Conservation (phyloP, 2,329 filamentous ascomycete species). For the Ceratocystis cacaofunesta region DNA sequence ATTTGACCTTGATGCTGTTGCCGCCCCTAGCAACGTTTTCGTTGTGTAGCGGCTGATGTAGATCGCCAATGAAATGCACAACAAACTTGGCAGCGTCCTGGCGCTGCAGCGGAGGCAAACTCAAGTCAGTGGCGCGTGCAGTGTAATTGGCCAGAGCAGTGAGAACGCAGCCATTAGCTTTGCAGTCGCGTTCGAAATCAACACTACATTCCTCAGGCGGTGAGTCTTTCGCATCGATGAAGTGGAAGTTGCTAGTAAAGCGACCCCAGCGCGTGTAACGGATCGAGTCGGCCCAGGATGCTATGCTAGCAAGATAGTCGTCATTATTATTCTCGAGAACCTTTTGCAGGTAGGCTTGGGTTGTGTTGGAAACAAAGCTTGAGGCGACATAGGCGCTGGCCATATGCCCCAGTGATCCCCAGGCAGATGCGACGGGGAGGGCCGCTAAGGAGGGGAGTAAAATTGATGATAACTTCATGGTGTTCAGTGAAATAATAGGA, state of each 20-base stretch:
- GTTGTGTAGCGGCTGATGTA: constrained; percentile 53
- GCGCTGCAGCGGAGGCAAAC: constrained; percentile 32
- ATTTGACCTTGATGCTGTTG: constrained; percentile 52
- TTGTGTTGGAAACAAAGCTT: constrained; percentile 42
- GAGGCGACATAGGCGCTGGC: constrained; percentile 49
- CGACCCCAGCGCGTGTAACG: constrained; percentile 48
- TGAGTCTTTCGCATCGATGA: constrained; percentile 51
- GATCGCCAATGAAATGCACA: constrained; percentile 54
- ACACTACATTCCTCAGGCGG: constrained; percentile 44
- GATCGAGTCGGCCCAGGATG: constrained; percentile 53
- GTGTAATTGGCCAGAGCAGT: constrained; percentile 47
- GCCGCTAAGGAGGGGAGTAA: constrained; percentile 23
- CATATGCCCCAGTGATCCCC: constrained; percentile 46
- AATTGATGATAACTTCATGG: constrained; percentile 26
- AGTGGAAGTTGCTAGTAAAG: constrained; percentile 50
- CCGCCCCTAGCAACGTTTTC: constrained; percentile 51
- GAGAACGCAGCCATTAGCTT: constrained; percentile 46
- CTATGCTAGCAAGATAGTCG: constrained; percentile 47
- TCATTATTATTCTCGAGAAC: constrained; percentile 39
- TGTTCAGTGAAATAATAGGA: not conserved
- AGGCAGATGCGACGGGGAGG: constrained; percentile 26
- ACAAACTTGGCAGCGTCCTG: constrained; percentile 51
- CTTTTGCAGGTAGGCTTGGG: constrained; percentile 40
- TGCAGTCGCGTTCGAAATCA: constrained; percentile 46
- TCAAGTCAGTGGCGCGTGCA: constrained; percentile 34